Evolutionary conservation across 345 rosid genomes (phyloP).

Genomic region (Corymbia maculata): DNA sequence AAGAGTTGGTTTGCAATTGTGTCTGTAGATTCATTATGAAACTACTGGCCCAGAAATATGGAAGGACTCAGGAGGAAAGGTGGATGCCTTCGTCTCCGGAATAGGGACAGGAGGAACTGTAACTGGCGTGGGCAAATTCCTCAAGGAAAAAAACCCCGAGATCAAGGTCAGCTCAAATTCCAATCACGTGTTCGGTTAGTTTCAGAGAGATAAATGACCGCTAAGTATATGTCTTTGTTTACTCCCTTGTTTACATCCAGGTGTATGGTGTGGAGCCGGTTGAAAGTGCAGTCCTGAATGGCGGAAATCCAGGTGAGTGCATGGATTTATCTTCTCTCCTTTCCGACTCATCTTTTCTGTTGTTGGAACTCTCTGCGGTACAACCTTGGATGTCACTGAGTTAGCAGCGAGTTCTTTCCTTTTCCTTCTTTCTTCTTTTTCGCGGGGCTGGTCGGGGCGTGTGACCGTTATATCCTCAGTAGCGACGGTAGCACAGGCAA

Average conservation of each 20-base stretch:
- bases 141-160: slow-evolving; percentile 51
- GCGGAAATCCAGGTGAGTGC: slow-evolving; percentile 22
- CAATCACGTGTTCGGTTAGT: not conserved
- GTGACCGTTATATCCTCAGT: not conserved
- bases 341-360: not conserved
- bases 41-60: slow-evolving; percentile 37
- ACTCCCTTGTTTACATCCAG: slow-evolving; percentile 1
- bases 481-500: not conserved
- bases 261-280: slow-evolving; percentile 34
- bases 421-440: not conserved
- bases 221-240: not conserved
- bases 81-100: slow-evolving; percentile 38
- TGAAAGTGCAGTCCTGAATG: slow-evolving; percentile 35
- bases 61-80: slow-evolving; percentile 29
- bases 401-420: not conserved
- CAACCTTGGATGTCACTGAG: not conserved
- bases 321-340: not conserved
- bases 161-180: slow-evolving; percentile 29
- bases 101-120: slow-evolving; percentile 49
- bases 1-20: not conserved
- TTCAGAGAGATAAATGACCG: not conserved
- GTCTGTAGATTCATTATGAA: slow-evolving; percentile 54
- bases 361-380: not conserved
- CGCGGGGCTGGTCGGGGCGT: not conserved
- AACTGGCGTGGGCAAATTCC: slow-evolving; percentile 51